Conservation (phyloP, 805 yeast genomes). For the Candida khao-thaluensis region DNA sequence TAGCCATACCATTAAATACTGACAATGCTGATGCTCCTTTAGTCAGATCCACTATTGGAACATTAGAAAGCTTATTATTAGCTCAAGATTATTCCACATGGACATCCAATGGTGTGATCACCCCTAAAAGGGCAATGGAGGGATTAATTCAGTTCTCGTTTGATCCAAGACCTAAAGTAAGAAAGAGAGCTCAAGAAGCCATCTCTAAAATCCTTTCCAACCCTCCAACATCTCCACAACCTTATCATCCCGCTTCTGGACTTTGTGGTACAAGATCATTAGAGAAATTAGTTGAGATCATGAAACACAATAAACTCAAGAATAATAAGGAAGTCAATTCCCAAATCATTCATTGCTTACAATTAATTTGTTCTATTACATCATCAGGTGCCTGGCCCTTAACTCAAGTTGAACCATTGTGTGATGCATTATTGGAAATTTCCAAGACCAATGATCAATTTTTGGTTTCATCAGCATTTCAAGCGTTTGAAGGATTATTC, state of each 20-base stretch:
- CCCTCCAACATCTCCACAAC: slow-evolving; percentile 75
- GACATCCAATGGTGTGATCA: slow-evolving; percentile 54
- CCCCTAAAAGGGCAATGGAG: slow-evolving; percentile 79
- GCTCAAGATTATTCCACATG: slow-evolving; percentile 83
- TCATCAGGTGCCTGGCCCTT: slow-evolving; percentile 83
- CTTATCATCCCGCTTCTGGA: slow-evolving; percentile 75
- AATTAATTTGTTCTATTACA: slow-evolving; percentile 69
- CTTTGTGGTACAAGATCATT: slow-evolving; percentile 69
- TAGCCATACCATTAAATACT: slow-evolving; percentile 77
- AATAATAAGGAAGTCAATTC: slow-evolving; percentile 53
- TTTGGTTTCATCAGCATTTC: slow-evolving; percentile 77
- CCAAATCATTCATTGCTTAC: slow-evolving; percentile 70
- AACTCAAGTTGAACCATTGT: slow-evolving; percentile 62
- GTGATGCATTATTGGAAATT: slow-evolving; percentile 72
- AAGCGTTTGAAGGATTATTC: slow-evolving; percentile 80
- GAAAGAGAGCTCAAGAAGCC: slow-evolving; percentile 93
- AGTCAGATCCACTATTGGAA: slow-evolving; percentile 79
- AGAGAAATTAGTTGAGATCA: slow-evolving; percentile 47
- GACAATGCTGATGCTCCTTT: slow-evolving; percentile 75
- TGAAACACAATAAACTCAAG: slow-evolving; percentile 32
- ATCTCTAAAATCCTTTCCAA: slow-evolving; percentile 59
- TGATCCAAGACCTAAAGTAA: slow-evolving; percentile 91
- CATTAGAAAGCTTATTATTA: slow-evolving; percentile 71
- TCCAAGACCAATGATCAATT: slow-evolving; percentile 83
- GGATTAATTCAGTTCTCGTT: slow-evolving; percentile 76